phyloP scores from a whole-genome alignment of 192 early-diverging fungal genomes.

The Podila epicladia region DNA sequence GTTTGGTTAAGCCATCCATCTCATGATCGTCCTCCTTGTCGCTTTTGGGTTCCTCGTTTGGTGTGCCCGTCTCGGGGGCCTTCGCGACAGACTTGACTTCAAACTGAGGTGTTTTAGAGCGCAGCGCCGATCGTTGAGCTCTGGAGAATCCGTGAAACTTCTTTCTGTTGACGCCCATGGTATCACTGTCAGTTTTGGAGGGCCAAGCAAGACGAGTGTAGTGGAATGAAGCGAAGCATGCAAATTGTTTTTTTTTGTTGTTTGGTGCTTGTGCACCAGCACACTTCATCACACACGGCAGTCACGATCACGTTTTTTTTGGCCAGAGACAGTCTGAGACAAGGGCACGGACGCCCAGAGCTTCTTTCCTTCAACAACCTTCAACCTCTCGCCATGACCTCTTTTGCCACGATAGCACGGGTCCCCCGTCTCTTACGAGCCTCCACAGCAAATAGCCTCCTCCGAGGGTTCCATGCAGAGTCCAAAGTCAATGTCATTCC shows the following conservation, averaged over 20 bases:
- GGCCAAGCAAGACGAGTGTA: neutral
- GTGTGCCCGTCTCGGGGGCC: neutral
- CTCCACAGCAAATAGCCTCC: too few relatives aligned
- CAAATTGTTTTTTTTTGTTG: neutral
- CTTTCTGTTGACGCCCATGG: neutral
- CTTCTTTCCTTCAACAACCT: too few relatives aligned
- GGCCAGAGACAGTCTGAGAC: too few relatives aligned
- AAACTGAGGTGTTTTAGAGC: neutral
- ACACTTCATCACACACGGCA: too few relatives aligned
- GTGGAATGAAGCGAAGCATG: neutral
- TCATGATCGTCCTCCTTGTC: neutral
- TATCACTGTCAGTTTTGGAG: neutral
- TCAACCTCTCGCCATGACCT: too few relatives aligned
- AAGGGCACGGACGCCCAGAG: too few relatives aligned
- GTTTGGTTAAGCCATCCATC: neutral
- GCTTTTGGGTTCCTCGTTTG: neutral
- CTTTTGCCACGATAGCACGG: too few relatives aligned
- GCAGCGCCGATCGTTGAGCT: neutral
- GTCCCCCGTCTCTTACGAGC: too few relatives aligned
- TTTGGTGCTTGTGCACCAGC: neutral
- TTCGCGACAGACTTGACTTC: neutral
- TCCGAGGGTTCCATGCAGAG: too few relatives aligned
- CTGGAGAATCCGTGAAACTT: neutral
- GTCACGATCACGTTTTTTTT: neutral
- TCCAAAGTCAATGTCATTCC: too few relatives aligned